These are phyloP conservation scores for Chenopodium berlandieri DNA, from an alignment of 148 eudicot species.

Conservation along the genomic window DNA sequence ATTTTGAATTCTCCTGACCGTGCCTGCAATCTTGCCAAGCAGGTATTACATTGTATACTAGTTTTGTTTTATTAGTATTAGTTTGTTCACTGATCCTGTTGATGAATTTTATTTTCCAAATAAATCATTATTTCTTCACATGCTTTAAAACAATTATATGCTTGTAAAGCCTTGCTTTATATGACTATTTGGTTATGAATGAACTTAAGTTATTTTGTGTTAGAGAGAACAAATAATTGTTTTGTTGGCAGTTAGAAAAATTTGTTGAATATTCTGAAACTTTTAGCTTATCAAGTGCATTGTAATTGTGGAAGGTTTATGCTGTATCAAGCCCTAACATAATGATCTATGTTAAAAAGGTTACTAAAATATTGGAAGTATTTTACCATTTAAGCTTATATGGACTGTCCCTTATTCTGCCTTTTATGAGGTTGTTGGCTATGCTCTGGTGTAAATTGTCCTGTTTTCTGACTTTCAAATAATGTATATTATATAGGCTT, in stretches of 20 bases:
- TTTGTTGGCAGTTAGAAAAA: neutral
- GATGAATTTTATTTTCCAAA: neutral
- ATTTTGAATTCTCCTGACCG: slow-evolving; percentile 82
- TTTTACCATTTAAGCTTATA: neutral
- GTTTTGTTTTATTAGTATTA: neutral
- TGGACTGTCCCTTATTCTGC: neutral
- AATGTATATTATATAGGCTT: slow-evolving; percentile 41
- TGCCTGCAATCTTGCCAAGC: slow-evolving; percentile 82
- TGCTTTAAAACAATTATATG: too few species aligned
- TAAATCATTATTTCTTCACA: too few species aligned
- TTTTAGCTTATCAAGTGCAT: too few species aligned
- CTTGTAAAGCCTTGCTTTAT: too few species aligned
- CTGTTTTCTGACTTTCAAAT: neutral
- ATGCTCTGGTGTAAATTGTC: neutral
- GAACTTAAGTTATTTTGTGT: too few species aligned
- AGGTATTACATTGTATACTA: slow-evolving; percentile 37
- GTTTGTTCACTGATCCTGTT: neutral
- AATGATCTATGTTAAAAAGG: too few species aligned
- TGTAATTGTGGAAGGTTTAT: too few species aligned
- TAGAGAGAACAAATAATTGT: too few species aligned
- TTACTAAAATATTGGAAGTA: neutral
- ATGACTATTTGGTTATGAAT: too few species aligned
- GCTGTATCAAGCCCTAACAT: too few species aligned
- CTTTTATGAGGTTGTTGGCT: neutral
- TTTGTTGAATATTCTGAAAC: neutral